Base-by-base conservation (phyloP, 1,284 basidiomycete species). In the Bjerkandera adusta region DNA sequence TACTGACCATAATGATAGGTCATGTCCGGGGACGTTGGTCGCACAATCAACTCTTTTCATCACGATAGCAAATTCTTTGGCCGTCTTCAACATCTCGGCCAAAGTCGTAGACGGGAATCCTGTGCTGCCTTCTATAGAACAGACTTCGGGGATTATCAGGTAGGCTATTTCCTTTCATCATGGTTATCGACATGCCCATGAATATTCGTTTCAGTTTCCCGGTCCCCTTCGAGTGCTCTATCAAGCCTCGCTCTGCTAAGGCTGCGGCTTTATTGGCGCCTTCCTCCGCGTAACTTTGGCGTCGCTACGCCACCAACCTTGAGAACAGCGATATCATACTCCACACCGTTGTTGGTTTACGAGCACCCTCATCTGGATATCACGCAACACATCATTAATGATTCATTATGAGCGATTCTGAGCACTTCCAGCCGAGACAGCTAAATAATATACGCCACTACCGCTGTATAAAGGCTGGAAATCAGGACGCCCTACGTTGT, bases 241-340 rank as follows among this genome's bases (percentile, higher is more conserved):
- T 54, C 36, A 43, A 39, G 18, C 52, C 52, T n/a, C 45, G 52
- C 12, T 48, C 50, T 5, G 22, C 32, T 7, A 27, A 36, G 10
- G 50, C 52, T 6, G 40, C 29, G 12, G n/a, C 25, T 10, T 36
- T 52, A 29, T 43, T 51, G 32, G 4, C 33, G 3, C 22, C 18
- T 11, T 35, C 24, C 15, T 25, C 29, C 43, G 43, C 36, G 43
- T 18, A 41, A 16, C 39, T 26, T n/a, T 41, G 27, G 22, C n/a
- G 2, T 24, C 32, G 5, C 32, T 5, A 6, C 32, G 5, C 13
- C 6, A 6, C 32, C 32, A 34, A 30, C n/a, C n/a, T 30, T 8
- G n/a, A 8, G 27, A 30, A 30, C 7, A 7, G n/a, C 27, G 13
- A 34, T n/a, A 16, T 6, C 5, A 32, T 32, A 7, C 13, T 12